Conservation (phyloP, 257 asterid species). For the Vinca minor region DNA sequence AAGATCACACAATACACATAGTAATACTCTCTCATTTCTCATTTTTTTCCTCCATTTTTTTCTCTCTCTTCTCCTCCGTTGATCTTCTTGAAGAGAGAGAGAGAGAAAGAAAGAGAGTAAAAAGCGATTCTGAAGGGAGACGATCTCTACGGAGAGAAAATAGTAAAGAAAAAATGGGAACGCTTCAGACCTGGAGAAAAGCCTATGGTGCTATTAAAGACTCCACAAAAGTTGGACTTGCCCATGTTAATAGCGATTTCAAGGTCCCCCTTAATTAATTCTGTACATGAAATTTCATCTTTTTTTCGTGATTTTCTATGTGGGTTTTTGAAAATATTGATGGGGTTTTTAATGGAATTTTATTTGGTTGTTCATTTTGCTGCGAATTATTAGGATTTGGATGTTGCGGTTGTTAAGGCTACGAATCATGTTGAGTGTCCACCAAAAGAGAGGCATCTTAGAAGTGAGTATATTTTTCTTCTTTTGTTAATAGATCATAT, state of each 20-base stretch:
- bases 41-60: background rate
- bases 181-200: constrained; percentile 72
- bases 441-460: constrained; percentile 85
- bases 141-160: constrained; percentile 17
- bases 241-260: constrained; percentile 91
- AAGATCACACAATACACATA: constrained; percentile 4
- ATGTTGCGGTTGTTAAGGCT: constrained; percentile 97
- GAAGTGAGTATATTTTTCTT: constrained; percentile 46
- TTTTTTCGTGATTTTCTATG: background rate
- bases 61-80: background rate
- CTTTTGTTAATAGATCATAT: constrained; percentile 5
- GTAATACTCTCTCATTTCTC: constrained; percentile 3
- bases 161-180: constrained; percentile 47
- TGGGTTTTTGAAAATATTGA: constrained; percentile 12
- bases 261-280: too few species aligned
- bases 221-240: constrained; percentile 79
- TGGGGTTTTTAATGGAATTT: constrained; percentile 10
- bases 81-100: background rate
- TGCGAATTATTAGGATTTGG: constrained; percentile 74
- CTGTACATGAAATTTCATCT: too few species aligned
- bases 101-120: too few species aligned
- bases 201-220: constrained; percentile 92
- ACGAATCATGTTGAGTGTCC: constrained; percentile 96
- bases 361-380: constrained; percentile 13
- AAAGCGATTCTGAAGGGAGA: constrained; percentile 8